Evolutionary conservation across 2,329 filamentous ascomycete genomes (phyloP), one percentile per base, ranked within the genome.

Genomic region (Neurospora sp.): DNA sequence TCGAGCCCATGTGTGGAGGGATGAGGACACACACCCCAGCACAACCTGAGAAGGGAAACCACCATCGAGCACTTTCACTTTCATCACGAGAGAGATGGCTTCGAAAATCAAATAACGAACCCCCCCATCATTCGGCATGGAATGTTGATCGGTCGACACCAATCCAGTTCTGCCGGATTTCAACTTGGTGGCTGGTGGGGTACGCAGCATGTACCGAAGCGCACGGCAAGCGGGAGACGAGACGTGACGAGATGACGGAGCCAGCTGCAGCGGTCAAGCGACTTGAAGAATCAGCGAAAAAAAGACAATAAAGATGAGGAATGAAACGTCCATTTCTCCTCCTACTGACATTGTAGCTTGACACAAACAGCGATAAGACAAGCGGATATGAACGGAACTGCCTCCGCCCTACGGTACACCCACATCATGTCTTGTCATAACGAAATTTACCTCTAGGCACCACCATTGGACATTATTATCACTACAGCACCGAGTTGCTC

Each of bases 221-320:
- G 52, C 52, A 62, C 23, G 52, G 52, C 52, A 43, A 71, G 69
- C 68, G 68, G 69, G 70, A 73, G 70, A 62, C n/a, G 66, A 70
- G 70, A 68, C 52, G 15, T 58, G 52, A 33, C 23, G 23, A 62
- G 52, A 62, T 62, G 52, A 62, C 52, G 62, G 67, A 68, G 68
- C 36, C 69, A 68, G 39, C 33, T 67, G 68, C 66, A 68, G 71
- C 70, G 70, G 72, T 73, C 73, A 74, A 74, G 70, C 72, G 67
- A 71, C 66, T 70, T 62, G 38, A 62, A 62, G 43, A 69, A 71
- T 67, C 28, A 46, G 38, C 62, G 39, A 15, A 33, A 33, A 28
- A 17, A 33, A 15, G 10, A 28, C 13, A 17, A 33, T 62, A 62
- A 58, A 62, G 52, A 33, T 13, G 52, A 9, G 23, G 52, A 33